phyloP scores from a whole-genome alignment of 495 filamentous ascomycete genomes.

The Neurospora terricola region DNA sequence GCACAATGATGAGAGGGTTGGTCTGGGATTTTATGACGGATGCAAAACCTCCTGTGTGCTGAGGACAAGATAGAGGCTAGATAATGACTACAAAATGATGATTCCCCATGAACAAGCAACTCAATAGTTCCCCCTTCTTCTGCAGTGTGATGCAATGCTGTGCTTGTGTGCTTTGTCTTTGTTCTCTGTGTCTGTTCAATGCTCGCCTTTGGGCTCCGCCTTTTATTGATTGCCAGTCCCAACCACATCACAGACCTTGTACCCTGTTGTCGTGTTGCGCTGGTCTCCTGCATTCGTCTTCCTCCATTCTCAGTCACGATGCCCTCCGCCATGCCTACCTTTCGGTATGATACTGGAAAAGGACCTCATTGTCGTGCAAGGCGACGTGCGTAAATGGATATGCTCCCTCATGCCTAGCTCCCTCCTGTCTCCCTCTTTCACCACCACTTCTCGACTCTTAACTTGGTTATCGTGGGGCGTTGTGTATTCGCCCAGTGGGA shows the following conservation, averaged over 20 bases:
- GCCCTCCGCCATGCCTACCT: too few species aligned
- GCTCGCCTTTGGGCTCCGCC: background rate
- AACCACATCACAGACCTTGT: background rate
- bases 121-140: background rate
- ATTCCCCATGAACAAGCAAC: slow-evolving; percentile 7
- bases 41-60: slow-evolving; percentile 41
- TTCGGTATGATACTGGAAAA: too few species aligned
- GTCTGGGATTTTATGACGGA: slow-evolving; percentile 31
- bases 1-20: slow-evolving; percentile 33
- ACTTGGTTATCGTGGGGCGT: too few species aligned
- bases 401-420: too few species aligned
- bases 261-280: too few species aligned
- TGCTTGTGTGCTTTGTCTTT: background rate
- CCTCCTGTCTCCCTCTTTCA: too few species aligned
- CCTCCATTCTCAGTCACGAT: too few species aligned
- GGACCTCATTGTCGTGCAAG: too few species aligned
- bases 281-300: too few species aligned
- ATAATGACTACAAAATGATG: slow-evolving; percentile 25
- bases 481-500: too few species aligned
- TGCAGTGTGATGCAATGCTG: background rate
- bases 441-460: too few species aligned
- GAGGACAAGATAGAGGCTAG: slow-evolving; percentile 43
- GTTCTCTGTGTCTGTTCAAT: background rate
- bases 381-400: too few species aligned
- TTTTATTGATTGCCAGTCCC: background rate